These are phyloP conservation scores for Fomitopsis pulvina DNA, from an alignment of 768 basidiomycete genomes.

Conservation along the genomic window DNA sequence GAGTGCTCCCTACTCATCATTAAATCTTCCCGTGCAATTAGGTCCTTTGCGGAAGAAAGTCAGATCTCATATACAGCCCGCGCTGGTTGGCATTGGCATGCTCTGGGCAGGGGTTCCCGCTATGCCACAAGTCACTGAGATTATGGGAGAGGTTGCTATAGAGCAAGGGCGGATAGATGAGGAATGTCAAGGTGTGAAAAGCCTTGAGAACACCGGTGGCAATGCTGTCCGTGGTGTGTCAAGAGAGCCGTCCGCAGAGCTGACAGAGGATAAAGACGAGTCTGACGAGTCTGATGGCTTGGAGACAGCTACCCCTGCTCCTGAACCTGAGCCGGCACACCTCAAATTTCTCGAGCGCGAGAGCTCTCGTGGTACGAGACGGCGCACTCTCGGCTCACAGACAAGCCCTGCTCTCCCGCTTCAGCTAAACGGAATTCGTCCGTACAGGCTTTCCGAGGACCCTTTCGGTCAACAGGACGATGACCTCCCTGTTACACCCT, in stretches of 20 bases:
- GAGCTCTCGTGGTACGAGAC: slow-evolving; percentile 10
- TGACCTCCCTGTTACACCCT: slow-evolving; percentile 40
- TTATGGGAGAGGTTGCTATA: slow-evolving; percentile 77
- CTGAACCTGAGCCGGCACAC: not conserved
- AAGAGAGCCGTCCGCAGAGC: slow-evolving; percentile 16
- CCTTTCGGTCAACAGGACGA: slow-evolving; percentile 64
- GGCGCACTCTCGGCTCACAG: slow-evolving; percentile 57
- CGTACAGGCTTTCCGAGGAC: slow-evolving; percentile 60
- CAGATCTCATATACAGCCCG: slow-evolving; percentile 65
- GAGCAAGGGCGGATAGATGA: slow-evolving; percentile 84
- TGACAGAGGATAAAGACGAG: slow-evolving; percentile 29
- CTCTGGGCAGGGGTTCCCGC: slow-evolving; percentile 71
- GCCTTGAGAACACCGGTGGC: slow-evolving; percentile 41
- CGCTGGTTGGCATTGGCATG: slow-evolving; percentile 79
- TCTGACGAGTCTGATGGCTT: slow-evolving; percentile 31
- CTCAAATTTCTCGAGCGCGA: not conserved
- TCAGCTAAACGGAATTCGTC: slow-evolving; percentile 45
- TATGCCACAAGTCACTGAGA: slow-evolving; percentile 66
- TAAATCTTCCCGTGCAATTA: slow-evolving; percentile 42
- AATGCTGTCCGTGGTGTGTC: slow-evolving; percentile 26
- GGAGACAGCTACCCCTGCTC: slow-evolving; percentile 5
- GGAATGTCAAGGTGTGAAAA: slow-evolving; percentile 41
- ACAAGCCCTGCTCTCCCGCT: slow-evolving; percentile 70
- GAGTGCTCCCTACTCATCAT: slow-evolving; percentile 59
- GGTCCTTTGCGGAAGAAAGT: slow-evolving; percentile 57